A percentile compares a stretch with the other conserved stretches of the same genome.
phyloP scores from a whole-genome alignment of 2,329 filamentous ascomycete species.

The Aspergillus costaricaensis region DNA sequence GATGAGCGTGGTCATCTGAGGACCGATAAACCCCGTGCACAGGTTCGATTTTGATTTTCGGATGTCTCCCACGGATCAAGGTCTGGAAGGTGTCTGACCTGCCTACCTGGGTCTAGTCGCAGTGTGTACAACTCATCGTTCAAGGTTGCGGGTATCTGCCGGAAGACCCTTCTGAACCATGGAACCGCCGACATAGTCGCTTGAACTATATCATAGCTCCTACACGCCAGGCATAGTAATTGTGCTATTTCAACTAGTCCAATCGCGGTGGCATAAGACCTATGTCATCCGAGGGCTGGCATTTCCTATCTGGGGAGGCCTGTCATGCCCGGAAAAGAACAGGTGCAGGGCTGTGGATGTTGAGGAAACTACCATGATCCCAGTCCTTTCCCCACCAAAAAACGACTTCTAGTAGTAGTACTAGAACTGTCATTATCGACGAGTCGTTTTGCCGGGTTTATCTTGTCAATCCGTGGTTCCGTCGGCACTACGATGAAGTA shows the following conservation, averaged over 20 bases:
- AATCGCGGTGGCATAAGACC: neutral
- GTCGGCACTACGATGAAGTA: neutral
- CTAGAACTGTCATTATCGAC: neutral
- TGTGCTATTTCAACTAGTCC: neutral
- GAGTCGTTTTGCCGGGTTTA: neutral
- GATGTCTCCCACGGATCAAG: neutral
- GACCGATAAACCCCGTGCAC: neutral
- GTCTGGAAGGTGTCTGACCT: neutral
- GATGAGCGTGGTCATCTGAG: neutral
- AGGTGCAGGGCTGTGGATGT: neutral
- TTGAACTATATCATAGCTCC: conserved; percentile 11
- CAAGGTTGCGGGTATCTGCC: conserved; percentile 20
- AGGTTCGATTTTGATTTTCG: neutral
- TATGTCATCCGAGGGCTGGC: neutral
- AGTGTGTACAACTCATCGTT: conserved; percentile 8
- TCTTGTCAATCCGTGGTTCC: neutral
- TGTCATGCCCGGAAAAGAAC: conserved; percentile 2
- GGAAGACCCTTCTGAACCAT: conserved; percentile 17
- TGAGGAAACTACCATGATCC: neutral
- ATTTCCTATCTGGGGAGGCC: neutral
- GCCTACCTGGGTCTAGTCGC: neutral
- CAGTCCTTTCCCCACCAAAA: neutral
- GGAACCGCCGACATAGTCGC: conserved; percentile 17
- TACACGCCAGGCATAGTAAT: neutral
- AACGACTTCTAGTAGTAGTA: neutral